A percentile compares a stretch with the other conserved stretches of the same genome.
Evolutionary conservation across 2,329 filamentous ascomycete species (phyloP).

Genomic region (Trichoderma asperellum): DNA sequence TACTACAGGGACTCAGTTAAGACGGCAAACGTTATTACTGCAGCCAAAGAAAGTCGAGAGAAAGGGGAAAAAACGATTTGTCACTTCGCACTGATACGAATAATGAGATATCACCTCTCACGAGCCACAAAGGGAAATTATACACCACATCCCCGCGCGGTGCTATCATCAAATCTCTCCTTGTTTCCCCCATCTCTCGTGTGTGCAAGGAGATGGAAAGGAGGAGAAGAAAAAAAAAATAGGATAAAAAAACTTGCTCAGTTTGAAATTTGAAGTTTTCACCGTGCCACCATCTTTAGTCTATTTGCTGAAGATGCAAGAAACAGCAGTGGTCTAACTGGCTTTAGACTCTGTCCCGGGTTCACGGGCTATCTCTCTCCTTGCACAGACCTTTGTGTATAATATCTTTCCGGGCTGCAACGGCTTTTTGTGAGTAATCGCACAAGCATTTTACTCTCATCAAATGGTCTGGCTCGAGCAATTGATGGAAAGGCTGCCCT

Average conservation of each 20-base stretch:
- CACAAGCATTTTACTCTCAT: background rate
- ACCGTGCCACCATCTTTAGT: constrained; percentile 2
- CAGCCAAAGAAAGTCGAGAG: background rate
- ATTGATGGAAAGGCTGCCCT: background rate
- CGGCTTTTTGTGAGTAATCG: background rate
- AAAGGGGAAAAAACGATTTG: background rate
- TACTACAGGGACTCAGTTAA: background rate
- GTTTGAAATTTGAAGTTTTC: background rate
- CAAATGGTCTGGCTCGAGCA: background rate
- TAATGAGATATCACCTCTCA: constrained; percentile 24
- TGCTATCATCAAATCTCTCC: background rate
- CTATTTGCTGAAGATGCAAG: background rate
- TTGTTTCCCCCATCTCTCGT: background rate
- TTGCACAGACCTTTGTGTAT: constrained; percentile 11
- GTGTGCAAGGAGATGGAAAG: background rate
- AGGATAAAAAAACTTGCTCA: background rate
- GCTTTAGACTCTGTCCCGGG: constrained; percentile 26
- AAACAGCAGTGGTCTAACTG: constrained; percentile 17
- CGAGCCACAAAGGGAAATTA: background rate
- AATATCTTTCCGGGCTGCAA: background rate
- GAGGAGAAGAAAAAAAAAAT: background rate
- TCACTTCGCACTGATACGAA: constrained; percentile 18
- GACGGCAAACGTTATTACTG: background rate
- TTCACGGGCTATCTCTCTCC: constrained; percentile 1
- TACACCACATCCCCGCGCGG: background rate